phyloP scores from a whole-genome alignment of 345 rosid species.

The Camelina hispida region DNA sequence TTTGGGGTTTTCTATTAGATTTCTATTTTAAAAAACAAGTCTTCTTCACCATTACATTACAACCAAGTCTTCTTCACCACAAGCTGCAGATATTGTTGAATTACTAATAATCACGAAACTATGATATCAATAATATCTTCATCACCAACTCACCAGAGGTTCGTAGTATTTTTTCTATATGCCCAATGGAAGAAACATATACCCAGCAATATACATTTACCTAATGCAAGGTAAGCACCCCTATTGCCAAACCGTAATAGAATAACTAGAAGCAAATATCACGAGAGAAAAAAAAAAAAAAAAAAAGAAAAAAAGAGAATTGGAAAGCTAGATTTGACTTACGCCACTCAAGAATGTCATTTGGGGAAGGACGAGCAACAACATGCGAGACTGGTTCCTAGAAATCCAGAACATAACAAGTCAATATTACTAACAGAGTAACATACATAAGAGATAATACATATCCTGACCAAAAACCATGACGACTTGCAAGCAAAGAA shows the following conservation, averaged over 20 bases:
- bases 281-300: too few relatives aligned
- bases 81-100: too few relatives aligned
- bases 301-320: too few relatives aligned
- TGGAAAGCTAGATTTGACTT: slow-evolving; percentile 36
- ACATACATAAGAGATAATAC: neutral
- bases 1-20: neutral
- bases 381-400: slow-evolving; percentile 96
- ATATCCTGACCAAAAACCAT: neutral
- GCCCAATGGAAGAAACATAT: neutral
- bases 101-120: slow-evolving; percentile 7
- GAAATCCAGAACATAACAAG: neutral
- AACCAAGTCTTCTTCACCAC: too few relatives aligned
- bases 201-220: neutral
- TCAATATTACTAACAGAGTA: neutral
- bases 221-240: neutral
- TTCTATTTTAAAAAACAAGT: neutral
- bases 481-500: neutral
- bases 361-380: slow-evolving; percentile 93
- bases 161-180: neutral
- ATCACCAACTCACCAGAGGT: too few relatives aligned
- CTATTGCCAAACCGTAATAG: slow-evolving; percentile 9
- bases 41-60: neutral
- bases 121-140: neutral
- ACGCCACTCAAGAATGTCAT: slow-evolving; percentile 98
- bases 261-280: neutral